Base-by-base conservation (phyloP, 129 eudicot genomes). In the Tagetes patula region DNA sequence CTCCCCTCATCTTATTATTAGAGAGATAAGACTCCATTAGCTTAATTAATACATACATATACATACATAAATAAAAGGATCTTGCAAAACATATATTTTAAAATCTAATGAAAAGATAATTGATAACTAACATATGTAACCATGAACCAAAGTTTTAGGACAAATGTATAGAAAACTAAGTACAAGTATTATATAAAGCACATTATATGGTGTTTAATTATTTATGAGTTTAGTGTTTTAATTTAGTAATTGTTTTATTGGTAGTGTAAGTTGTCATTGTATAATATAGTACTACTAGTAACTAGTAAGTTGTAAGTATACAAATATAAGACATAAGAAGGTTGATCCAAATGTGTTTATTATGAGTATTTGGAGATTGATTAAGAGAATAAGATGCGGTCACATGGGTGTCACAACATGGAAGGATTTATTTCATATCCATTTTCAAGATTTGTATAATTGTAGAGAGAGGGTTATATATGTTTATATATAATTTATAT, bases 391-490 rank as follows among this genome's bases (percentile, higher is more conserved):
- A 67, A 55, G 69, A 43, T 42, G 61, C 8, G 47, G 32, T 68
- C 80, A 76, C 80, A 68, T 68, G 80, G 80, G 75, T 64, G 46
- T 67, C 73, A 66, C 74, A 75, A 54, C 13, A 60, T 13, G 30
- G 36, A 27, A 32, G 45, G 56, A 56, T 68, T 31, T 67, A 14
- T 55, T 69, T 76, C 39, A 31, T 55, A 76, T 37, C 58, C 69
- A 45, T 76, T 41, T 9, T 46, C 68, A 41, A 76, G 69, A 76
- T 56, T 59, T 76, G 69, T 50, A 76, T 76, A 76, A 68, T 76
- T 76, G 74, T 76, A 68, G 80, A 56, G 80, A 76, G 80, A 76
- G 67, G 27, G 27, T 20, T 20, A 20, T 20, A 20, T 20, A 20
- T 20, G 27, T 20, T 20, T 20, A 31, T 55, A 76, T 37, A 55